Base-by-base conservation (phyloP, 2,329 filamentous ascomycete genomes). In the Penicillium brevicompactum region DNA sequence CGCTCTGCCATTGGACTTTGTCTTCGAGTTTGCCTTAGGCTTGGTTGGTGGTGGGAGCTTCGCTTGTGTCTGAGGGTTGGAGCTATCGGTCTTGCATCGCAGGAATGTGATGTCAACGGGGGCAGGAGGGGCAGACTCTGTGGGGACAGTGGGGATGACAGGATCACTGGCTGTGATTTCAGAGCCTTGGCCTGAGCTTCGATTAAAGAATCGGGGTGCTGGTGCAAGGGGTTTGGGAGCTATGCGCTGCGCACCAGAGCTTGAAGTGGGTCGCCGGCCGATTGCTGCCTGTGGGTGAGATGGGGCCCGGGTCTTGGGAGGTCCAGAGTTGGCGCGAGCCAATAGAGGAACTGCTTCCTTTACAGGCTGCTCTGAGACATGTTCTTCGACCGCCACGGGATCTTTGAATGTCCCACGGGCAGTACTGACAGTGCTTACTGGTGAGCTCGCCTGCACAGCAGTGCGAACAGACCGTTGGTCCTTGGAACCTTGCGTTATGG, bases 1-100 rank as follows among this genome's bases (percentile, higher is more conserved):
- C 22, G 82, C 78, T 60, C 83, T 78, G 46, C 87, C 84, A 53
- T 90, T 89, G 72, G 77, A 88, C 81, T 81, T 38, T 16, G 89
- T 83, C 81, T 87, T 79, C 72, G 83, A 75, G 74, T 83, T 71
- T 73, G 79, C 62, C 72, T 81, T 54, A 6, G 46, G 8, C 14
- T 22, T 30, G 24, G 69, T 62, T 44, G 67, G 64, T 32, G 74
- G 68, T 11, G 71, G 70, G 22, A 16, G 43, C n/a, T 41, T 53
- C 14, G 31, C n/a, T 41, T 45, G 52, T 18, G n/a, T 37, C 14
- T 51, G 44, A 2, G 41, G 31, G 18, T 4, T 52, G 14, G 50
- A 38, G 27, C 18, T 47, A 24, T 43, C 43, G 34, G 51, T 53
- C 21, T 44, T 80, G 71, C 60, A 74, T 71, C 62, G 75, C 64